Evolutionary conservation across 2,329 filamentous ascomycete genomes (phyloP), one percentile per base, ranked within the genome.

Genomic region (Claviceps monticola): DNA sequence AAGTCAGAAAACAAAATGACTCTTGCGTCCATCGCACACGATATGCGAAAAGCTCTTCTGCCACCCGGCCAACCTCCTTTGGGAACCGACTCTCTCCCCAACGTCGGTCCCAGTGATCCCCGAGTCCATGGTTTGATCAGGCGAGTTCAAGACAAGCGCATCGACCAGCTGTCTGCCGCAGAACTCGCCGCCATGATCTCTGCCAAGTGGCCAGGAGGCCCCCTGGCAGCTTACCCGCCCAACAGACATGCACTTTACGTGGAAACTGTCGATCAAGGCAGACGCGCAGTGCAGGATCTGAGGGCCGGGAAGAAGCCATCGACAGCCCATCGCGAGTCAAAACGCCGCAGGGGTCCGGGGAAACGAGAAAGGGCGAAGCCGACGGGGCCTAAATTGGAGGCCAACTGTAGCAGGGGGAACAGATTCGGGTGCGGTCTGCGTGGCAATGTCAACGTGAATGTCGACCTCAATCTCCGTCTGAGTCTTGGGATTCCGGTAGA

Each of bases 1-100:
- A 38, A 26, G 16, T 16, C 38, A 4, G 23, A 39, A 14, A 55
- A 54, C 46, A 48, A 48, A 13, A 51, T 52, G 43, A 52, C 42
- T 2, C 16, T 56, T 16, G 37, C 51, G 1, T 23, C 46, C n/a
- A 44, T 48, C n/a, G 54, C 48, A 7, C 37, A 51, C 17, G 29
- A 29, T 23, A 16, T 54, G 29, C 48, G 51, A 17, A 48, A 19
- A 16, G 9, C 16, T 2, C 17, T 44, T 38, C 42, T 44, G 23
- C 47, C 47, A 6, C 43, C 47, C 11, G 37, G 42, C n/a, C 37
- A 13, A 17, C 46, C 47, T 14, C 47, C 47, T 6, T 13, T 51
- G 50, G 50, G 21, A 19, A 51, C 44, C 11, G 50, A 51, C 23
- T 37, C 37, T 21, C 21, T 47, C 9, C 49, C 42, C 7, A 39